phyloP scores from a whole-genome alignment of 768 basidiomycete genomes.

The Lactarius sp. region DNA sequence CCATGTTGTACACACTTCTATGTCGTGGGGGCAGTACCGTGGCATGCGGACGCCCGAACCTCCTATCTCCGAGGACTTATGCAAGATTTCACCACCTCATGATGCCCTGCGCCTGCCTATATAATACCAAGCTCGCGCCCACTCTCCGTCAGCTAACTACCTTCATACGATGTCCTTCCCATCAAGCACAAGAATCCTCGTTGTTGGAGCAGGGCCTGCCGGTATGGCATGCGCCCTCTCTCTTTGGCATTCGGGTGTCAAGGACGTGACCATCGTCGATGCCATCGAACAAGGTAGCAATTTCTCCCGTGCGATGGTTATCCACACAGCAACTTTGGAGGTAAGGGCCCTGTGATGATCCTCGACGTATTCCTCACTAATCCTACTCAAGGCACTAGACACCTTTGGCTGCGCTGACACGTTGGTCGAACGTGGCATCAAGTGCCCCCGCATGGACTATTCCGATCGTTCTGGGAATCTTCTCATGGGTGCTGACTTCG shows the following conservation, averaged over 20 bases:
- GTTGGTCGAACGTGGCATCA: slow-evolving; percentile 37
- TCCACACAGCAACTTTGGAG: slow-evolving; percentile 53
- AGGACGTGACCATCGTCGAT: slow-evolving; percentile 44
- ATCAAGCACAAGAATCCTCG: slow-evolving; percentile 38
- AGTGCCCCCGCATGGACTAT: slow-evolving; percentile 29
- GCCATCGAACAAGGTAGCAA: slow-evolving; percentile 32
- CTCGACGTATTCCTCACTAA: slow-evolving; percentile 29
- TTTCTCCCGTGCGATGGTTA: slow-evolving; percentile 41
- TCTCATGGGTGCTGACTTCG: slow-evolving; percentile 33
- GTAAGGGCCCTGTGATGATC: slow-evolving; percentile 28
- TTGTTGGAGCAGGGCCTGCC: slow-evolving; percentile 48
- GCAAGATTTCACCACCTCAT: not conserved
- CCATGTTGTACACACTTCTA: too few species aligned
- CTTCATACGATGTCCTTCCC: slow-evolving; percentile 32
- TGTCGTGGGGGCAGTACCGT: too few species aligned
- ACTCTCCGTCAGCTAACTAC: not conserved
- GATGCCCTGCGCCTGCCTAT: not conserved
- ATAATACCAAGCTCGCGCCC: not conserved
- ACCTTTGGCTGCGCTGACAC: slow-evolving; percentile 39
- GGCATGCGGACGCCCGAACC: too few species aligned
- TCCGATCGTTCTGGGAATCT: slow-evolving; percentile 30
- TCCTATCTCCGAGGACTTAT: slow-evolving; percentile 1
- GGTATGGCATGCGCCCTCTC: slow-evolving; percentile 46
- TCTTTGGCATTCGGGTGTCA: slow-evolving; percentile 39
- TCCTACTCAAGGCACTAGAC: slow-evolving; percentile 43